Evolutionary conservation across 192 early-diverging fungal species (phyloP), one percentile per base, ranked within the genome.

Genomic region (Coemansia sp.): DNA sequence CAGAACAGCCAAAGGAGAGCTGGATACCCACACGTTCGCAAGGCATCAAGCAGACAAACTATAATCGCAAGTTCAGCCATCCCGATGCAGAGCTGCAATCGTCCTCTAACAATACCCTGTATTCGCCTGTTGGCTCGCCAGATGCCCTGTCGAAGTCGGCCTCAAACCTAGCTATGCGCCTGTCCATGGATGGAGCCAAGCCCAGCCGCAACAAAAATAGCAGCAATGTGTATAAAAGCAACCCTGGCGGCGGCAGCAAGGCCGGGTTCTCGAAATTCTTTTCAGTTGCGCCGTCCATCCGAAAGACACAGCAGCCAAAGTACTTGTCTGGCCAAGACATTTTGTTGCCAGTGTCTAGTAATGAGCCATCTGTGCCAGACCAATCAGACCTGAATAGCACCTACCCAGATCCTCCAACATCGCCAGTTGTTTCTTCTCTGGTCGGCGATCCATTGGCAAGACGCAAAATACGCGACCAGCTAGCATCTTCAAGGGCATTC

Each of bases 401-500:
- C 40, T 9, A 21, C 10, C 1, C n/a, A 8, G 56, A 68, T n/a
- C 75, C 56, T 22, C 77, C 71, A 9, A 61, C 56, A 5, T 80
- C 72, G 39, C 77, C 77, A 1, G 60, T 65, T 26, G 63, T 80
- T 41, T 60, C 72, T 2, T 75, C 73, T 11, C 64, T 80, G 19
- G 78, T 80, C 3, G 73, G 51, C 47, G 78, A 80, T 26, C 78
- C 78, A 11, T 37, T 55, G 19, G 78, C 78, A 18, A 66, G 78
- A 32, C 72, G 78, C 60, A 71, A 58, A 22, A 80, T 80, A 26
- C 78, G 78, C 39, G 78, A 80, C 19, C 78, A 80, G 72, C 60
- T 80, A 21, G 77, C 77, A 0, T 79, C 77, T 4, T 79, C 77
- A 4, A 56, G 18, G 11, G 77, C 77, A 0, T 79, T 79, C 68